Conservation (phyloP, 2,329 filamentous ascomycete genomes). For the Fusarium coffeatum region DNA sequence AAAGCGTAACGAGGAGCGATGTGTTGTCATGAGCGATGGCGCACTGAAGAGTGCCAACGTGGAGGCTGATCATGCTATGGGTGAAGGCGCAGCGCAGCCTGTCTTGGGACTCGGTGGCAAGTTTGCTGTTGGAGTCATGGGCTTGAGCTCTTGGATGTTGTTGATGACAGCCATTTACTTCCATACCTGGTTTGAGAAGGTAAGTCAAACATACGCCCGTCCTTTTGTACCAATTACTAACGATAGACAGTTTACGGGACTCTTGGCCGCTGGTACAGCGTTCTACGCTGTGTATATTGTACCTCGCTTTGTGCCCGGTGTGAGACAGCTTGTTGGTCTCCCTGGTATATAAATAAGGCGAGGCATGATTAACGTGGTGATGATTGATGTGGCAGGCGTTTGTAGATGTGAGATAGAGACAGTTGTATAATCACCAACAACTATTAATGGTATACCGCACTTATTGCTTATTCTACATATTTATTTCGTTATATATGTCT, state of each 20-base stretch:
- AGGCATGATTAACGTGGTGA: slow-evolving; percentile 19
- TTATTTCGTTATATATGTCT: not conserved
- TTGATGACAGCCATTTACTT: slow-evolving; percentile 99
- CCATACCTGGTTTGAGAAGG: slow-evolving; percentile 98
- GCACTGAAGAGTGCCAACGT: slow-evolving; percentile 70
- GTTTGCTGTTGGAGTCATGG: slow-evolving; percentile 72
- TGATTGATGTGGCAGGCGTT: slow-evolving; percentile 12
- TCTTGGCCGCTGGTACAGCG: slow-evolving; percentile 60
- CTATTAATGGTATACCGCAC: not conserved
- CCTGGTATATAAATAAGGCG: slow-evolving; percentile 59
- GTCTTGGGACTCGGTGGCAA: slow-evolving; percentile 61
- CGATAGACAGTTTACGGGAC: slow-evolving; percentile 62
- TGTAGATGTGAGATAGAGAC: slow-evolving; percentile 18
- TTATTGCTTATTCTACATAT: not conserved
- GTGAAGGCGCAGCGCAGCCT: slow-evolving; percentile 41
- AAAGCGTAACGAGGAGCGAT: slow-evolving; percentile 68
- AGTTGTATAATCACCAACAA: slow-evolving; percentile 6
- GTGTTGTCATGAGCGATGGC: slow-evolving; percentile 74
- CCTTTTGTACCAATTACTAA: slow-evolving; percentile 32
- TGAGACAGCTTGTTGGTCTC: slow-evolving; percentile 61
- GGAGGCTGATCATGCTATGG: slow-evolving; percentile 52
- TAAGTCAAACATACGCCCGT: slow-evolving; percentile 52
- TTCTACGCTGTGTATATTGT: slow-evolving; percentile 65
- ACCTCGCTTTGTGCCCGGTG: slow-evolving; percentile 61
- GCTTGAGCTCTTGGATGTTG: slow-evolving; percentile 91